Conservation (phyloP, 306 rosid species). For the Inga leiocalycina region DNA sequence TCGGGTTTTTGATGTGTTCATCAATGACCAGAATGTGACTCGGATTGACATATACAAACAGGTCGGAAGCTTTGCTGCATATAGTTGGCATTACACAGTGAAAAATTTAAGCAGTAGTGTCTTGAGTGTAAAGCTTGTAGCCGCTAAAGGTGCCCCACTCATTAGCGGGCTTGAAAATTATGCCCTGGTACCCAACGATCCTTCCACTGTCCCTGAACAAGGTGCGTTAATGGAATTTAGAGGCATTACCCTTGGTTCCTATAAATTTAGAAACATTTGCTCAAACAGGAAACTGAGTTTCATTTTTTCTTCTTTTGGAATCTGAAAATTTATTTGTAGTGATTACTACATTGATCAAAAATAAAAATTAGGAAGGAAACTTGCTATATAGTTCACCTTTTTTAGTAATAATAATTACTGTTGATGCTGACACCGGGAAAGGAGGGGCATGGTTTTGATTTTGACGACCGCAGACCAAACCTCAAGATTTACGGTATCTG, state of each 20-base stretch:
- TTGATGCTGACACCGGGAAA: conserved; percentile 12
- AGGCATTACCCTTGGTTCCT: not conserved
- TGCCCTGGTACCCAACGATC: conserved; percentile 78
- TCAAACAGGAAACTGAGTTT: not conserved
- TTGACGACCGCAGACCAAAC: not conserved
- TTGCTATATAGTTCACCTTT: not conserved
- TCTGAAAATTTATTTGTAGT: conserved; percentile 10
- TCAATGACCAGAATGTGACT: conserved; percentile 61
- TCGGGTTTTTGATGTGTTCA: conserved; percentile 73
- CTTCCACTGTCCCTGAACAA: conserved; percentile 82
- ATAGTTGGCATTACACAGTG: conserved; percentile 57
- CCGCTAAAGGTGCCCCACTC: conserved; percentile 65
- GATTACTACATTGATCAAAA: not conserved
- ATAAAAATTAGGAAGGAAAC: not conserved
- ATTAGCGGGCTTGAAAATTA: conserved; percentile 85
- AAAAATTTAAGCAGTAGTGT: conserved; percentile 61
- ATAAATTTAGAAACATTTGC: not conserved
- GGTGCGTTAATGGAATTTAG: conserved; percentile 41
- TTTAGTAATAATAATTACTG: not conserved
- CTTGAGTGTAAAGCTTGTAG: conserved; percentile 57
- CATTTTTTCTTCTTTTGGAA: not conserved
- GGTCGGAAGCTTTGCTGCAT: conserved; percentile 73
- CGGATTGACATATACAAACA: conserved; percentile 66
- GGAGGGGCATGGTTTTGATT: not conserved
- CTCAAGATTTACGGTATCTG: conserved; percentile 7